Conservation (phyloP, 139 green algal genomes). For the Penium margaritaceum region DNA sequence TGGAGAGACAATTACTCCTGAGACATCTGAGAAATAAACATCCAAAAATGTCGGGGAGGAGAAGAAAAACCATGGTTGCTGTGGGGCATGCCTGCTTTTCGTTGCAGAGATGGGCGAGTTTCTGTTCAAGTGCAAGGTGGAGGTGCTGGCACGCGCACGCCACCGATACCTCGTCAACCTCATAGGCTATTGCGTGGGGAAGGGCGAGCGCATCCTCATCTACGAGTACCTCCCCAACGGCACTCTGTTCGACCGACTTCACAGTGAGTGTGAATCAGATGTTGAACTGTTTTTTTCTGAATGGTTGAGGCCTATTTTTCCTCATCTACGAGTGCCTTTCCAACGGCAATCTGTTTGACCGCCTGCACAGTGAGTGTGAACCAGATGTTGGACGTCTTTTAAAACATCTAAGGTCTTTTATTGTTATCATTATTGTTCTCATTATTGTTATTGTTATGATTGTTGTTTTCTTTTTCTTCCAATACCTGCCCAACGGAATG, state of each 20-base stretch:
- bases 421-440: not conserved
- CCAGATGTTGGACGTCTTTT: too few species aligned
- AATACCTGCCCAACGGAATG: not conserved
- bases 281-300: not conserved
- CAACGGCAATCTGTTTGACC: not conserved
- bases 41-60: too few species aligned
- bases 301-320: not conserved
- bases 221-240: constrained; percentile 24
- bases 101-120: not conserved
- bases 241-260: constrained; percentile 5
- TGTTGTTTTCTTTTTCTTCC: not conserved
- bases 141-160: not conserved
- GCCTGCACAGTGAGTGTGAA: constrained; percentile 1
- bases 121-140: constrained; percentile 13
- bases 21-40: too few species aligned
- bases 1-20: too few species aligned
- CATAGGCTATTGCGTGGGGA: constrained; percentile 7
- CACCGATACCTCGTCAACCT: constrained; percentile 26
- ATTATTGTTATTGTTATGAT: not conserved
- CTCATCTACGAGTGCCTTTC: not conserved
- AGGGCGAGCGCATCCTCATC: constrained; percentile 17
- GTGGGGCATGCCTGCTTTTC: too few species aligned
- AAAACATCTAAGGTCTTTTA: too few species aligned
- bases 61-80: too few species aligned
- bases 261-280: not conserved